Evolutionary conservation across 2,329 filamentous ascomycete species (phyloP), one percentile per base, ranked within the genome.

Genomic region (Fusarium newnesense): DNA sequence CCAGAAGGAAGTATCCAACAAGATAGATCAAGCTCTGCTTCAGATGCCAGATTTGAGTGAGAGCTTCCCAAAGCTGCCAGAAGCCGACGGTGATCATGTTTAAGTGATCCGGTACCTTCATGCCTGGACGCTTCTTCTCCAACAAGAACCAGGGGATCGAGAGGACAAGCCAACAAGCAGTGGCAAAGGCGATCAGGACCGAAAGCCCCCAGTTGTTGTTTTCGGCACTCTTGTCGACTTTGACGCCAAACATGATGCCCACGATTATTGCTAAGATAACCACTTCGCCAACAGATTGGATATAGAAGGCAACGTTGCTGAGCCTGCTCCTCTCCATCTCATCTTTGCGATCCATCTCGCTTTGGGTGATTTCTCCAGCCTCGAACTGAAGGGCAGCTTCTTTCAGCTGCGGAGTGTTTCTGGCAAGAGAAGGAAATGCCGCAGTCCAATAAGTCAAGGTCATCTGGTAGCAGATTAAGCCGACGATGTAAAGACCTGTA

Each of bases 391-490:
- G 68, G 9, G 77, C 78, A 5, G 81, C 77, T 30, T 82, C 81
- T 61, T 76, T 80, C 50, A 84, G 64, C n/a, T 76, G 72, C 2
- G 78, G 74, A 9, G 80, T 79, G 42, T 82, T 83, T 43, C 83
- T 80, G 5, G 83, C 82, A 26, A 84, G 77, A 13, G 79, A 78
- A 2, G 83, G 83, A 47, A 84, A 84, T 0, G 91, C 90, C 0
- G 91, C 90, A 0, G 90, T 91, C 89, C 90, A 93, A 78, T 92
- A 93, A 0, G 91, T 92, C 54, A 92, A 82, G 0, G 89, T 91
- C 5, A 91, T 87, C 79, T 92, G 90, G 74, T 92, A 93, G 2
- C 87, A 87, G 70, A 93, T 90, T 46, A 92, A 79, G 4, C 90
- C 91, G 21, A 92, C 86, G 62, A 93, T 90, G 78, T 93, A 93